Percentiles rank a stretch among this genome's conserved stretches.
phyloP scores from a whole-genome alignment of 1,284 basidiomycete genomes.

The Tilletiopsis washingtonensis region DNA sequence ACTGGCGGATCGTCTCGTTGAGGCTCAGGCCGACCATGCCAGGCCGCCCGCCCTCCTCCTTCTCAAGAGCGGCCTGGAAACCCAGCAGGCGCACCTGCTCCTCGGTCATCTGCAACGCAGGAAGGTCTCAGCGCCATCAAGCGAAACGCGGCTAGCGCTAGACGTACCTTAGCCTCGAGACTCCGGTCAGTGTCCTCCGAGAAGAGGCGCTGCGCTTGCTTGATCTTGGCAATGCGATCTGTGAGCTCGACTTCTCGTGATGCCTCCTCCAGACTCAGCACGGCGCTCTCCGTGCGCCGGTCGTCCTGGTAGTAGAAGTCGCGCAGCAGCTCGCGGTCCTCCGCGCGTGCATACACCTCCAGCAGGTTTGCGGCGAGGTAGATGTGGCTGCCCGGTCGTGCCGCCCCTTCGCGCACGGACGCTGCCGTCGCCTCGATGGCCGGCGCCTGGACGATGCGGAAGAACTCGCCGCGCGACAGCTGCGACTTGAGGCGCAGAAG shows the following conservation, averaged over 20 bases:
- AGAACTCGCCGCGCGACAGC: constrained; percentile 82
- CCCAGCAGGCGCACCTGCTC: constrained; percentile 70
- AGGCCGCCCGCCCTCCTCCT: constrained; percentile 61
- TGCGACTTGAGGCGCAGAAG: constrained; percentile 56
- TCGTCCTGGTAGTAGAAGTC: constrained; percentile 99
- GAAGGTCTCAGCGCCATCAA: constrained; percentile 4
- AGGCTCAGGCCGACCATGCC: constrained; percentile 23
- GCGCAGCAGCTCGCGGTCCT: constrained; percentile 75
- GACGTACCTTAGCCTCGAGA: constrained; percentile 77
- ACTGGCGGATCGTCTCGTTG: constrained; percentile 34
- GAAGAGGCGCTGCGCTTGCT: constrained; percentile 81
- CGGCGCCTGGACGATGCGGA: constrained; percentile 73
- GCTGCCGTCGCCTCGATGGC: constrained; percentile 1
- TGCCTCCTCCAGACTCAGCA: constrained; percentile 69
- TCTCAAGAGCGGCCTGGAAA: constrained; percentile 76
- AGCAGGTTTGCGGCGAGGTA: constrained; percentile 35
- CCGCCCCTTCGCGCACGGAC: not conserved
- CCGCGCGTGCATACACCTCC: constrained; percentile 36
- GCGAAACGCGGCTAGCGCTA: not conserved
- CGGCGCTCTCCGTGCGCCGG: constrained; percentile 79
- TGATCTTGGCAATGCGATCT: constrained; percentile 61
- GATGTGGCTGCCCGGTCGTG: constrained; percentile 16
- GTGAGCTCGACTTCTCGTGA: constrained; percentile 12
- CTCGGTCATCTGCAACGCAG: constrained; percentile 69
- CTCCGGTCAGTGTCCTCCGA: constrained; percentile 81